Evolutionary conservation across 495 filamentous ascomycete genomes (phyloP), one percentile per base, ranked within the genome.

Genomic region (Penicillium chermesinum): DNA sequence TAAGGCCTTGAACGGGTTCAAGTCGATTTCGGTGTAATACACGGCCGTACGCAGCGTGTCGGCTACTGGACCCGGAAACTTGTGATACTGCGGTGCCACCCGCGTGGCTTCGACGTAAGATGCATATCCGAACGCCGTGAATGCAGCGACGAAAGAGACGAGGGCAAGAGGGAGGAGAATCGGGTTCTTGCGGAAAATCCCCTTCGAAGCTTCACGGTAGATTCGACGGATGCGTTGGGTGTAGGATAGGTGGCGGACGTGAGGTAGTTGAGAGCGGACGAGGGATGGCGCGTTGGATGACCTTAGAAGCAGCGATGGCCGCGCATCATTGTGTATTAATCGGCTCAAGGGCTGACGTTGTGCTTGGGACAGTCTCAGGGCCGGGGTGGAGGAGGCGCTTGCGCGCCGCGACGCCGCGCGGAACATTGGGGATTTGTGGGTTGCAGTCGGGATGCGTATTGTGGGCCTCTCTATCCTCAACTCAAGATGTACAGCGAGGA

Each of bases 31-130:
- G 57, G 82, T 87, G 67, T 87, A 95, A 67, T 88, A 96, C 13
- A 97, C 71, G 0, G 87, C 93, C 37, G 80, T 79, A n/a, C 93
- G 88, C 10, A 99, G 75, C 39, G 85, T 76, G 40, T 84, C 81
- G 7, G 89, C 86, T 21, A 97, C 84, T 9, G 84, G 77, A 27
- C 83, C 77, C 1, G 93, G 93, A 69, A 85, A 97, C 37, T 84
- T 80, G 58, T 85, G 75, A 67, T 87, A 91, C 42, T 81, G 75
- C 9, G 70, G 74, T 30, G 73, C 61, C 40, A 85, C 78, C 49
- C 85, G 83, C 46, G 66, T 81, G 25, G 81, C 65, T 72, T 91
- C 88, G 45, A 84, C 57, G 57, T 84, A 85, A 51, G 72, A 62
- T 7, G 81, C 65, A 47, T 70, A 74, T 6, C 53, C 52, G 37